Evolutionary conservation across 1,284 basidiomycete genomes (phyloP).

Genomic region (Cryptococcus sp.): DNA sequence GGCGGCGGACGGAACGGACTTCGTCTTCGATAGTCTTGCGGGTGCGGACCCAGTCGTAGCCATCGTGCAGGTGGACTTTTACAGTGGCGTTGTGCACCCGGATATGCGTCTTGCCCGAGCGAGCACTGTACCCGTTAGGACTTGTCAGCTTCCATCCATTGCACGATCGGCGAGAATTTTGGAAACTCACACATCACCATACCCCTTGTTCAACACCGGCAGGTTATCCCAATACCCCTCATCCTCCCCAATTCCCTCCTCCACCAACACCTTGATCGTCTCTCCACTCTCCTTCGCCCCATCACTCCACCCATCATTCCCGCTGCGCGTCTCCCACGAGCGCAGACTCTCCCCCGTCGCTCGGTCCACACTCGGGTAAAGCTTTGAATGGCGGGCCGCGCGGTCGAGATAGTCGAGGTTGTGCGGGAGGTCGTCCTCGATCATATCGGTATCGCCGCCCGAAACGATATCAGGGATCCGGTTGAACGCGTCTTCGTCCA

Average conservation of each 20-base stretch:
- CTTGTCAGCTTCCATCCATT: constrained; percentile 8
- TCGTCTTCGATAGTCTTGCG: constrained; percentile 83
- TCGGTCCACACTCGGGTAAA: constrained; percentile 58
- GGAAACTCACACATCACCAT: constrained; percentile 29
- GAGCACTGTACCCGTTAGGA: constrained; percentile 16
- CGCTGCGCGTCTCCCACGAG: constrained; percentile 39
- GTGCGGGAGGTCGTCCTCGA: constrained; percentile 83
- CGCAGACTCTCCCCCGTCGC: constrained; percentile 56
- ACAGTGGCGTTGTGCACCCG: constrained; percentile 63
- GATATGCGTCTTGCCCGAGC: constrained; percentile 43
- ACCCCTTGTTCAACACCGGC: constrained; percentile 48
- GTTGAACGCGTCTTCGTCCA: constrained; percentile 81
- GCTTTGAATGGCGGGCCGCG: constrained; percentile 47
- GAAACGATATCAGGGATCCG: constrained; percentile 61
- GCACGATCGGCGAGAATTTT: no score
- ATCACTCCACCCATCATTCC: constrained; percentile 12
- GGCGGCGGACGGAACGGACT: constrained; percentile 78
- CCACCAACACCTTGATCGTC: constrained; percentile 72
- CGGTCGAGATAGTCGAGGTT: constrained; percentile 84
- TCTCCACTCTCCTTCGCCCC: constrained; percentile 63
- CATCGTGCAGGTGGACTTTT: constrained; percentile 74
- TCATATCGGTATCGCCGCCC: constrained; percentile 86
- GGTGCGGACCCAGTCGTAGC: constrained; percentile 89
- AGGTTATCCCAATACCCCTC: constrained; percentile 72
- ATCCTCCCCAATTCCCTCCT: constrained; percentile 57